Base-by-base conservation (phyloP, 2,329 filamentous ascomycete genomes). In the Diplodia corticola region DNA sequence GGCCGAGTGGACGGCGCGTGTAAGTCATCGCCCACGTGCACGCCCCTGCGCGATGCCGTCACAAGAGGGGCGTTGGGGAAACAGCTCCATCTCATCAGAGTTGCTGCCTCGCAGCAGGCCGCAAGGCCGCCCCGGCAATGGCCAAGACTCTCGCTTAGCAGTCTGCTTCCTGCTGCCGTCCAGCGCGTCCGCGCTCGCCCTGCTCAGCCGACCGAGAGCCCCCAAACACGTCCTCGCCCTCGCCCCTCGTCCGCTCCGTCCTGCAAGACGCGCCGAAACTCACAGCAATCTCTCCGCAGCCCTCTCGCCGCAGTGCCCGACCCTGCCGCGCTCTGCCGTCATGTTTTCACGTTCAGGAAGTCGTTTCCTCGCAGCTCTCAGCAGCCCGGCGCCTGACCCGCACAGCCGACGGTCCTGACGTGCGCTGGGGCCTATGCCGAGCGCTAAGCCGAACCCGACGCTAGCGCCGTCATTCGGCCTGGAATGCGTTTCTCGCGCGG, bases 401-500 rank as follows among this genome's bases (percentile, higher is more conserved):
- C 48, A 49, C 30, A 63, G 60, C 48, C 60, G 60, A 44, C 59
- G 44, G 60, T 49, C 49, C 48, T 63, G 60, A 63, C 60, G 60
- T 53, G 60, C 60, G 35, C 57, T 63, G 48, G 44, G 40, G 46
- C 48, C 49, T 20, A 53, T 51, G 60, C 60, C 46, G 48, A 49
- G 57, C 57, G 40, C 55, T 60, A 60, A 60, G 59, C 59, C 59
- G 46, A 35, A 51, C 28, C 35, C 44, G 63, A 46, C 50, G 40
- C 63, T 65, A 57, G 63, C 53, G 53, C 64, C 40, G 64, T 61
- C 57, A 61, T 35, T 61, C 57, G 57, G 53, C 40, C 20, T 57
- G 40, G 53, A 50, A 51, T 65, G 64, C 64, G 53, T 65, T 65
- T 60, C 54, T 65, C 64, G 60, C 60, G 64, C 53, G 53, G 24